Evolutionary conservation across 2,329 filamentous ascomycete genomes (phyloP).

Genomic region (Pseudocercospora ulei): DNA sequence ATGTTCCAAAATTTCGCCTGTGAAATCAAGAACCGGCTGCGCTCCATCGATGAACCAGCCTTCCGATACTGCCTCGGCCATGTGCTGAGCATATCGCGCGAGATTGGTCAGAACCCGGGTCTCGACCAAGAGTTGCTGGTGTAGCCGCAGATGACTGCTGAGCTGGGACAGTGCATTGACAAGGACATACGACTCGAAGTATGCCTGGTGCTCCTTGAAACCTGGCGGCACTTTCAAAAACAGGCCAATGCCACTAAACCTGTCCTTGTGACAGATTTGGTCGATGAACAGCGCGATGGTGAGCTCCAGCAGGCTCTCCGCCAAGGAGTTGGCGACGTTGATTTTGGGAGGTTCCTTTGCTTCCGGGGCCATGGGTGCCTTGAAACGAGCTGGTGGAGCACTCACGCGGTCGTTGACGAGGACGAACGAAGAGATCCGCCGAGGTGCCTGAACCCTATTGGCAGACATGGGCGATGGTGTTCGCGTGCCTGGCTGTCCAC

Average conservation of each 20-base stretch:
- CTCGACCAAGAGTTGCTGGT: conserved; percentile 65
- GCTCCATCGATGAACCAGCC: conserved; percentile 92
- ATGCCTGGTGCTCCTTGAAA: conserved; percentile 87
- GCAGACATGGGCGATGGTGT: conserved; percentile 28
- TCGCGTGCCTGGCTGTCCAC: conserved; percentile 41
- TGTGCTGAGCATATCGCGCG: conserved; percentile 65
- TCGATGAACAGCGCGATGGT: conserved; percentile 73
- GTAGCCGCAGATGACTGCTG: conserved; percentile 57
- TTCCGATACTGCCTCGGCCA: conserved; percentile 85
- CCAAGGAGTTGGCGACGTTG: conserved; percentile 56
- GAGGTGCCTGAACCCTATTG: conserved; percentile 53
- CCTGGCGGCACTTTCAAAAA: conserved; percentile 84
- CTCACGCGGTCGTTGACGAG: conserved; percentile 60
- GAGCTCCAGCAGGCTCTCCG: conserved; percentile 68
- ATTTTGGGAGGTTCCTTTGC: conserved; percentile 44
- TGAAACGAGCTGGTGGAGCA: conserved; percentile 54
- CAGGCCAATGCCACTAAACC: conserved; percentile 78
- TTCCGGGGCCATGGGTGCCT: conserved; percentile 50
- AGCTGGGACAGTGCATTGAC: conserved; percentile 63
- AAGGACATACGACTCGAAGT: conserved; percentile 85
- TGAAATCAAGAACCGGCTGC: conserved; percentile 72
- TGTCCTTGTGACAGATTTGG: conserved; percentile 74
- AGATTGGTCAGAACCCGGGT: conserved; percentile 80
- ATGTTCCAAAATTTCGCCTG: conserved; percentile 76
- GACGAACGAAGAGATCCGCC: conserved; percentile 82